A percentile compares a stretch with the other conserved stretches of the same genome.
These are phyloP conservation scores for Encephalitozoon romaleae DNA, from an alignment of 371 early-diverging fungal genomes.

Conservation along the genomic window DNA sequence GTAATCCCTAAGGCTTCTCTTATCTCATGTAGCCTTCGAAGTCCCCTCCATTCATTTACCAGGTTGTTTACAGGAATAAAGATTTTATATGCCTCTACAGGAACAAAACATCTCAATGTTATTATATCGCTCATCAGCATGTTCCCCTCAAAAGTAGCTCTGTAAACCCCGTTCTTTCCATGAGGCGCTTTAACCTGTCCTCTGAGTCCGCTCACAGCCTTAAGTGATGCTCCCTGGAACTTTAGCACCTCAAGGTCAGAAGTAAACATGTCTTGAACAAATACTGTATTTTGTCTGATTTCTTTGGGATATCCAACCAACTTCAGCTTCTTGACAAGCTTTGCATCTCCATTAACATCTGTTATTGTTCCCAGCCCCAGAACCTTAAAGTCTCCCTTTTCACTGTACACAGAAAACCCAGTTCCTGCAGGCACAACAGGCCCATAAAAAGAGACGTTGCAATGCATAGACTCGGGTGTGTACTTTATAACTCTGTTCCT, in stretches of 20 bases:
- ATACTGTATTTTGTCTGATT: slow-evolving; percentile 91
- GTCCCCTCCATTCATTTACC: slow-evolving; percentile 70
- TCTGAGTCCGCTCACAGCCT: slow-evolving; percentile 89
- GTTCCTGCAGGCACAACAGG: slow-evolving; percentile 78
- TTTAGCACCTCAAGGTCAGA: slow-evolving; percentile 88
- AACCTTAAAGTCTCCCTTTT: slow-evolving; percentile 73
- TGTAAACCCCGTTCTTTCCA: slow-evolving; percentile 75
- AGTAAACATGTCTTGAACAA: slow-evolving; percentile 97
- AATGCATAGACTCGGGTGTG: slow-evolving; percentile 62
- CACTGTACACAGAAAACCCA: slow-evolving; percentile 80
- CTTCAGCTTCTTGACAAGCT: slow-evolving; percentile 93
- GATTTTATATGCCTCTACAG: slow-evolving; percentile 76
- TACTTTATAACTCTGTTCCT: slow-evolving; percentile 92
- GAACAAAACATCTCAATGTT: slow-evolving; percentile 87
- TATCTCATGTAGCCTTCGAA: slow-evolving; percentile 77
- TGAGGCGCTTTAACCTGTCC: slow-evolving; percentile 86
- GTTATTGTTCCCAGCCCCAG: slow-evolving; percentile 80
- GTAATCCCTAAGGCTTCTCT: slow-evolving; percentile 64
- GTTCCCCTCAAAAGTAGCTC: slow-evolving; percentile 96
- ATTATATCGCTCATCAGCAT: slow-evolving; percentile 85
- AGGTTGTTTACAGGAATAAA: slow-evolving; percentile 72
- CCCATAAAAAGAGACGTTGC: slow-evolving; percentile 52
- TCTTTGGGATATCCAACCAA: slow-evolving; percentile 83
- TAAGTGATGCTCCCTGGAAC: slow-evolving; percentile 85
- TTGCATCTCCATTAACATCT: slow-evolving; percentile 75